Evolutionary conservation across 2,329 filamentous ascomycete species (phyloP).

Genomic region (Diplodia mutila): DNA sequence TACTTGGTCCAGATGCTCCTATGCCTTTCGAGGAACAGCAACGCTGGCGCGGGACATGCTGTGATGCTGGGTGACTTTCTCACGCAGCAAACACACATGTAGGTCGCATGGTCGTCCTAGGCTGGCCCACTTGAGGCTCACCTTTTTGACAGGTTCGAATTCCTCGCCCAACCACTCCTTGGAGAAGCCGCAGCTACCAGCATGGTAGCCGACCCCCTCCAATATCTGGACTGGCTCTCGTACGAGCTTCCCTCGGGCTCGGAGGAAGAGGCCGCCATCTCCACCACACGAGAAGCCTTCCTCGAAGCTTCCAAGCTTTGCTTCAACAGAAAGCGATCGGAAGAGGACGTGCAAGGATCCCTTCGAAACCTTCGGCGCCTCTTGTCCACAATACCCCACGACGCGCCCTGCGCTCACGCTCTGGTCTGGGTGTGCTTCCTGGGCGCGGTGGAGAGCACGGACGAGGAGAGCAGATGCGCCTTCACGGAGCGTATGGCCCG

Average conservation of each 20-base stretch:
- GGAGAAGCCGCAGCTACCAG: constrained; percentile 28
- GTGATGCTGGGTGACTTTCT: constrained; percentile 15
- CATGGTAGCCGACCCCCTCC: constrained; percentile 26
- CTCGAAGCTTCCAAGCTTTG: constrained; percentile 15
- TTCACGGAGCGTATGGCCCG: constrained; percentile 29
- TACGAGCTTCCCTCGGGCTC: constrained; percentile 19
- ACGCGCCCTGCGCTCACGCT: constrained; percentile 29
- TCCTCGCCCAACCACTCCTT: constrained; percentile 30
- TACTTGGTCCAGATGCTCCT: constrained; percentile 45
- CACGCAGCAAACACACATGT: constrained; percentile 25
- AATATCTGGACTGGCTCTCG: constrained; percentile 28
- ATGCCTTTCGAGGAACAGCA: constrained; percentile 32
- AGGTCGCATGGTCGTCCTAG: neutral
- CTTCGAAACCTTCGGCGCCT: neutral
- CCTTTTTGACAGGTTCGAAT: constrained; percentile 27
- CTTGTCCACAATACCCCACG: constrained; percentile 28
- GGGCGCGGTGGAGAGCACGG: constrained; percentile 30
- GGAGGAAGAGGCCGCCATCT: constrained; percentile 19
- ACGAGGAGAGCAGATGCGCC: constrained; percentile 28
- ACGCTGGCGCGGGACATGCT: neutral
- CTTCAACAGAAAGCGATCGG: neutral
- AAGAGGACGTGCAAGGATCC: neutral
- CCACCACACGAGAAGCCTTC: constrained; percentile 26
- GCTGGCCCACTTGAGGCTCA: neutral
- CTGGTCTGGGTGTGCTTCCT: constrained; percentile 34